Conservation (phyloP, 768 basidiomycete genomes). For the Kwoniella shandongensis region DNA sequence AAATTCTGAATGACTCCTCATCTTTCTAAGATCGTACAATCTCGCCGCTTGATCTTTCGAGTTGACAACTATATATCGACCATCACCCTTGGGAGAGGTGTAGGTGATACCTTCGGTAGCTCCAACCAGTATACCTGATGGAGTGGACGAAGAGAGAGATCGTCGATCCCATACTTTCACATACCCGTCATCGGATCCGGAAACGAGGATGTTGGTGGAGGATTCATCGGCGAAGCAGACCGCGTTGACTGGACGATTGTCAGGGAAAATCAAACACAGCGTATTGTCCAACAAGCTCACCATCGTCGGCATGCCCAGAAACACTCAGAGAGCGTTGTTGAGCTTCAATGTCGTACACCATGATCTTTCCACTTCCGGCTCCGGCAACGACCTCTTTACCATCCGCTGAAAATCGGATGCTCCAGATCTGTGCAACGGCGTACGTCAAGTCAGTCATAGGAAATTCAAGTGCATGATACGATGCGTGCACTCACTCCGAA, state of each 20-base stretch:
- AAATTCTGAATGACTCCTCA: constrained; percentile 73
- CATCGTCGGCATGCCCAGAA: constrained; percentile 77
- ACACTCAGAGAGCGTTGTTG: constrained; percentile 79
- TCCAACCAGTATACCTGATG: constrained; percentile 89
- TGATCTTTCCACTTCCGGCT: constrained; percentile 56
- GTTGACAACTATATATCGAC: constrained; percentile 90
- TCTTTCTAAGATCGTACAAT: constrained; percentile 91
- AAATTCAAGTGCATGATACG: constrained; percentile 62
- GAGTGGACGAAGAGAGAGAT: constrained; percentile 62
- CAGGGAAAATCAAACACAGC: not conserved
- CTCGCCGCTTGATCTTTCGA: constrained; percentile 92
- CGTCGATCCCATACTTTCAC: constrained; percentile 86
- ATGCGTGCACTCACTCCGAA: constrained; percentile 46
- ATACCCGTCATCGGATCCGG: constrained; percentile 90
- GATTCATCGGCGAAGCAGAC: constrained; percentile 90
- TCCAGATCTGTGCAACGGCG: constrained; percentile 70
- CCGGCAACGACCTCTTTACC: constrained; percentile 94
- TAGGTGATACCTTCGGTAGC: constrained; percentile 93
- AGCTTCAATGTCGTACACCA: constrained; percentile 88
- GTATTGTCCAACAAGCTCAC: constrained; percentile 25
- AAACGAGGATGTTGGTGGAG: constrained; percentile 90
- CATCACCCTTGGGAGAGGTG: constrained; percentile 93
- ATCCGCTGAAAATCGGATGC: constrained; percentile 92
- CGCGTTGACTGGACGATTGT: constrained; percentile 66
- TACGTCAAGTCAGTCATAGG: constrained; percentile 68